A percentile compares a stretch with the other conserved stretches of the same genome.
Evolutionary conservation across 352 stramenopile species (phyloP).

Genomic region (Phytophthora fragariaefolia): DNA sequence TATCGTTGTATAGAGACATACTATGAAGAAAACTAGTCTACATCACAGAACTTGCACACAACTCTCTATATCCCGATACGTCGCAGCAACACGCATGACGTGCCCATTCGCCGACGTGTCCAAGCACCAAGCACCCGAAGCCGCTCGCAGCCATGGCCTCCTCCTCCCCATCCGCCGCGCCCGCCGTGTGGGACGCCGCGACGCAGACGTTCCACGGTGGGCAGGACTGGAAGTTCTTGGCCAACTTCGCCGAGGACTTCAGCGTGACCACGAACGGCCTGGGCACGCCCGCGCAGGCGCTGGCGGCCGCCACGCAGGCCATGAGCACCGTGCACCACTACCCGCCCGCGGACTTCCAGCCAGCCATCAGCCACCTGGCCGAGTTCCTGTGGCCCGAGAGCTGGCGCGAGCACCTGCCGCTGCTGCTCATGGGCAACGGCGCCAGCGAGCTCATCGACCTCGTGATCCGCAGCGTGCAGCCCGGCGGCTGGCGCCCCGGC

Average conservation of each 20-base stretch:
- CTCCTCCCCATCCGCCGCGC: constrained; percentile 14
- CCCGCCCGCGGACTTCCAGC: constrained; percentile 90
- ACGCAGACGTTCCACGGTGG: constrained; percentile 93
- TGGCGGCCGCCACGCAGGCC: constrained; percentile 71
- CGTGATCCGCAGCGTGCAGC: constrained; percentile 84
- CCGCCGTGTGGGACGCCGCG: constrained; percentile 74
- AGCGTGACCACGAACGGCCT: constrained; percentile 91
- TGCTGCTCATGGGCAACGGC: constrained; percentile 86
- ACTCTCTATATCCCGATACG: neutral
- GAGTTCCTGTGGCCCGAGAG: constrained; percentile 84
- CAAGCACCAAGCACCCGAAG: constrained; percentile 12
- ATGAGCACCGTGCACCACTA: constrained; percentile 91
- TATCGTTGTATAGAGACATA: neutral
- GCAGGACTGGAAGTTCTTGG: constrained; percentile 92
- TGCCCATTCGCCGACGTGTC: constrained; percentile 1
- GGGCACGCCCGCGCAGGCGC: constrained; percentile 75
- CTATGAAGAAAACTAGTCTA: neutral
- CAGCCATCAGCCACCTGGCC: constrained; percentile 87
- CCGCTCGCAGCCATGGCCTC: constrained; percentile 10
- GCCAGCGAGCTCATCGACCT: constrained; percentile 89
- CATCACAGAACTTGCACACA: too few species aligned
- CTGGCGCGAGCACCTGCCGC: constrained; percentile 62
- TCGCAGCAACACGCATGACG: neutral
- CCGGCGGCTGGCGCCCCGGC: constrained; percentile 75
- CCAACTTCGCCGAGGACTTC: constrained; percentile 91